Base-by-base conservation (phyloP, 345 rosid species). In the Noccaea bulbosa region DNA sequence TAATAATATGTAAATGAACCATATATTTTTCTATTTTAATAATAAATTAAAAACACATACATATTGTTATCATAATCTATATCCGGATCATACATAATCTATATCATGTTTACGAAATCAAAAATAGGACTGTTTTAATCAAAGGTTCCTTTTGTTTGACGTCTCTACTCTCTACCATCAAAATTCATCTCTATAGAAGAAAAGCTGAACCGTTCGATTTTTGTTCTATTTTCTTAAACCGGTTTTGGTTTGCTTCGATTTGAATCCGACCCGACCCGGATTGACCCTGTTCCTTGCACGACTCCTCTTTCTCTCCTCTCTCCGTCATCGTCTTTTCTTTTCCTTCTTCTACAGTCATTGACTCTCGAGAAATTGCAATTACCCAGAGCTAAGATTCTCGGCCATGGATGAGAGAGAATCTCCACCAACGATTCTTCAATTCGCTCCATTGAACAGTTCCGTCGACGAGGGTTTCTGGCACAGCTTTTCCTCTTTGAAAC, bases 381-480 rank as follows among this genome's bases (percentile, higher is more conserved):
- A 11, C 45, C 4, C 30, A 11, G 32, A 52, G 49, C 35, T 43
- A 32, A 62, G 47, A 69, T 70, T 63, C 79, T 63, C 79, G 0
- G 20, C 17, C 67, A 76, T 76, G 79, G 65, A 16, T n/a, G 70
- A 68, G 14, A 63, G 37, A 2, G 76, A 58, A 54, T 39, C 71
- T 32, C 60, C 79, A 70, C 57, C 86, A 4, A 1, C 1, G 14
- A 64, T 86, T 9, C 93, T 94, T 27, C 89, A 84, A 79, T 92
- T 94, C 77, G 87, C 88, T 15, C 88, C 92, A 22, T 83, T 91
- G 58, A 85, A 87, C 75, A 89, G 97, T 67, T 78, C 81, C 3
- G 96, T 85, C 2, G 98, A 92, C 49, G 98, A 94, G 74, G 92
- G 97, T 65, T 91, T 94, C 79, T 94, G 98, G 99, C 98, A 89